phyloP scores from a whole-genome alignment of 495 filamentous ascomycete species.

The Neurospora tetraspora region DNA sequence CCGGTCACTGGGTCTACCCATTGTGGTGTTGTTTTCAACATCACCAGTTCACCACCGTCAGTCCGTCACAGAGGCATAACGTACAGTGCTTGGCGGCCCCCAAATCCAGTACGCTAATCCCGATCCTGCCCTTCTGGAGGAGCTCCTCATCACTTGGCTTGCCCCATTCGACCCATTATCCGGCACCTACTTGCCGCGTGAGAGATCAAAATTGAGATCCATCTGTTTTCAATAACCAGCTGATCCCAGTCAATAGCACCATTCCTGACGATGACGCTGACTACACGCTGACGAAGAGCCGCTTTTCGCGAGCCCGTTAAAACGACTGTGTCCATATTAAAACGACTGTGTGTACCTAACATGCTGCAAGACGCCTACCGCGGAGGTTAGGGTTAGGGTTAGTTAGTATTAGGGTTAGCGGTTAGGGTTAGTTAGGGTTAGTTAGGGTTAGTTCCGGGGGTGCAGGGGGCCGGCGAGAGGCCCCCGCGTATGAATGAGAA shows the following conservation, averaged over 20 bases:
- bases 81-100: background rate
- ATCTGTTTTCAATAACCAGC: background rate
- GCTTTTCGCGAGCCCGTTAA: no score
- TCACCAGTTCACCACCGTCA: background rate
- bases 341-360: no score
- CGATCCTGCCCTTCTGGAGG: background rate
- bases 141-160: background rate
- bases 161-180: background rate
- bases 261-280: background rate
- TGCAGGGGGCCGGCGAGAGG: no score
- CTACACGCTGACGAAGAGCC: background rate
- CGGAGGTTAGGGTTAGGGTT: no score
- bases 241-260: background rate
- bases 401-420: no score
- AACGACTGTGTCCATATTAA: no score
- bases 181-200: background rate
- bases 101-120: background rate
- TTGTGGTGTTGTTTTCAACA: background rate
- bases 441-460: no score
- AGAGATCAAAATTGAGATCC: background rate
- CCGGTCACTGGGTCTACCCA: background rate
- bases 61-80: background rate
- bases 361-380: no score
- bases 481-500: no score
- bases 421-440: no score